Percentiles rank a stretch among this genome's conserved stretches.
These are phyloP conservation scores for Lagerstroemia speciosa DNA, from an alignment of 345 rosid genomes.

Conservation along the genomic window DNA sequence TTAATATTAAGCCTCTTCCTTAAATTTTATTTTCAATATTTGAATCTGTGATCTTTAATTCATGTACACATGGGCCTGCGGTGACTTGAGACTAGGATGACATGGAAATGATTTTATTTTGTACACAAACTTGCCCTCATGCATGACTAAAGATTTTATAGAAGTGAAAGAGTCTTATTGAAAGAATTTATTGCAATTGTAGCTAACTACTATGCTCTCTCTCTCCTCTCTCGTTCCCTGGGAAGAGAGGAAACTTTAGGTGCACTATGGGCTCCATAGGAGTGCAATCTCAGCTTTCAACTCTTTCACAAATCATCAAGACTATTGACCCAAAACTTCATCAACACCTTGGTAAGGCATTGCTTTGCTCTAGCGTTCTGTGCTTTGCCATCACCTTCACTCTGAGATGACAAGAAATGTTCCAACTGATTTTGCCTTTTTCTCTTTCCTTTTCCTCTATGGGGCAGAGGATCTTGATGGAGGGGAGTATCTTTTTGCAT, in stretches of 20 bases:
- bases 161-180: background rate
- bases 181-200: background rate
- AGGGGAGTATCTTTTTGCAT: conserved; percentile 87
- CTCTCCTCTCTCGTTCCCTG: conserved; percentile 14
- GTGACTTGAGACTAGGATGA: background rate
- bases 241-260: conserved; percentile 89
- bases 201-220: background rate
- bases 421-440: background rate
- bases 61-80: background rate
- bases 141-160: background rate
- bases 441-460: background rate
- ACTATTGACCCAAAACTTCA: conserved; percentile 89
- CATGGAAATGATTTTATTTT: background rate
- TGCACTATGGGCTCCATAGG: conserved; percentile 63
- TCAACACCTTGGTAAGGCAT: conserved; percentile 65
- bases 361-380: background rate
- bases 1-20: background rate
- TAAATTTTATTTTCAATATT: background rate
- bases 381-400: background rate
- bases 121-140: background rate
- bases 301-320: conserved; percentile 76
- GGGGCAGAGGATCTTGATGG: conserved; percentile 79
- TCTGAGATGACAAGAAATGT: background rate
- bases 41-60: background rate
- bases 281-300: conserved; percentile 77